Base-by-base conservation (phyloP, 2,329 filamentous ascomycete species). In the Diaporthe amygdali region DNA sequence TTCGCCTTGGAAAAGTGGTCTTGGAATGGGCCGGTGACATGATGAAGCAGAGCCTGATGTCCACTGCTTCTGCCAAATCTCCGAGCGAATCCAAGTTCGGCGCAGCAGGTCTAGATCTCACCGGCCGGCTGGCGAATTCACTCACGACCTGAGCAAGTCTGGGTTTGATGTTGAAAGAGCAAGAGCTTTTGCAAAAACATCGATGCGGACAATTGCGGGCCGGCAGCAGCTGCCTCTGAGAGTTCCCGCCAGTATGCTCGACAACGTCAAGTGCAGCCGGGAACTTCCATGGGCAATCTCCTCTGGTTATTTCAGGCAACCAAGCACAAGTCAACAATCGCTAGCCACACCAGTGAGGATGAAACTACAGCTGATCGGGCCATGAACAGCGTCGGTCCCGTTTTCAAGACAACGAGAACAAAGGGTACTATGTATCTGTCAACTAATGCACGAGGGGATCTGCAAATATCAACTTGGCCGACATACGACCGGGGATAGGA, bases 1-100 rank as follows among this genome's bases (percentile, higher is more conserved):
- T 71, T 37, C 70, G 72, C 34, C 66, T 72, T 17, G 70, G 72
- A 10, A 64, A 51, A 10, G 69, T 70, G 9, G 47, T 73, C 15
- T 34, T 73, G 20, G 67, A 70, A 51, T 73, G 72, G 72, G 70
- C 70, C 5, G 72, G 66, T n/a, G 70, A 73, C 12, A 72, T 63
- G 22, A 56, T 73, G 66, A 72, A 68, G 55, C 72, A 72, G 37
- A 66, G 41, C 9, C 52, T 71, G 22, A 22, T 69, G 25, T 52
- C 71, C 25, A 66, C 59, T 34, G 59, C 59, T 1, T 41, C 49
- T 44, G 22, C 56, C 15, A 66, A 32, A 10, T 12, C 37, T 10
- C 14, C 66, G 12, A 51, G 54, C 25, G 39, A 68, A 30, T 59
- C 32, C n/a, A 68, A 30, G 34, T 5, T 49, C 12, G 52, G 6